A percentile compares a stretch with the other conserved stretches of the same genome.
These are phyloP conservation scores for Pseudocercospora macadamiae DNA, from an alignment of 2,329 filamentous ascomycete genomes.

Conservation along the genomic window DNA sequence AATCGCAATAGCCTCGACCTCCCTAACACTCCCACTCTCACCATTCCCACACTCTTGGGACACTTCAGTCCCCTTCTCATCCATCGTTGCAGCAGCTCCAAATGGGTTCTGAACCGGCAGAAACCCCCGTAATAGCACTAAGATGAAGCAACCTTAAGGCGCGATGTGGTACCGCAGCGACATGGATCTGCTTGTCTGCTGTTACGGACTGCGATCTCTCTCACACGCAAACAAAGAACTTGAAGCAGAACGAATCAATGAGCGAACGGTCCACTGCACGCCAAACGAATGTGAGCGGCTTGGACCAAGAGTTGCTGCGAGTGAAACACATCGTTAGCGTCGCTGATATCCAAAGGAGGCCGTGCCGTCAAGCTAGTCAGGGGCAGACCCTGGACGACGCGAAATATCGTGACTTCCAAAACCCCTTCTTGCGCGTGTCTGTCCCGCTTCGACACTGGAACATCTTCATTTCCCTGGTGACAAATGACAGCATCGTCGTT, in stretches of 20 bases:
- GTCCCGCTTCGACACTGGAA: neutral
- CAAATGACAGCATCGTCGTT: neutral
- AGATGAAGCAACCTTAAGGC: constrained; percentile 8
- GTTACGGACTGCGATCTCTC: too few relatives aligned
- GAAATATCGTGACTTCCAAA: neutral
- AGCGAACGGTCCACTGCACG: neutral
- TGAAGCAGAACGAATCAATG: neutral
- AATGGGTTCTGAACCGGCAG: neutral
- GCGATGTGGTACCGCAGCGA: neutral
- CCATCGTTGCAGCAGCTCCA: neutral
- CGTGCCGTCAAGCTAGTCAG: constrained; percentile 3
- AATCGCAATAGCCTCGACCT: neutral
- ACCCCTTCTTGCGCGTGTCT: too few relatives aligned
- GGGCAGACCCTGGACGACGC: neutral
- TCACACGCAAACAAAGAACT: neutral
- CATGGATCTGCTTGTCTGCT: neutral
- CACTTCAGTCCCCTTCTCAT: neutral
- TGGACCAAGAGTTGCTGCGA: constrained; percentile 6
- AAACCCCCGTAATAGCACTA: neutral
- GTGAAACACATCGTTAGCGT: neutral
- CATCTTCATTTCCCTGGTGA: constrained; percentile 1
- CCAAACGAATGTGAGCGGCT: constrained; percentile 1
- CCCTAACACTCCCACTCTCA: neutral
- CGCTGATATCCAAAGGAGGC: neutral
- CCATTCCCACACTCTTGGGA: too few relatives aligned